Percentiles rank a stretch among this genome's conserved stretches.
Evolutionary conservation across 495 filamentous ascomycete genomes (phyloP).

Genomic region (Aspergillus haitiensis): DNA sequence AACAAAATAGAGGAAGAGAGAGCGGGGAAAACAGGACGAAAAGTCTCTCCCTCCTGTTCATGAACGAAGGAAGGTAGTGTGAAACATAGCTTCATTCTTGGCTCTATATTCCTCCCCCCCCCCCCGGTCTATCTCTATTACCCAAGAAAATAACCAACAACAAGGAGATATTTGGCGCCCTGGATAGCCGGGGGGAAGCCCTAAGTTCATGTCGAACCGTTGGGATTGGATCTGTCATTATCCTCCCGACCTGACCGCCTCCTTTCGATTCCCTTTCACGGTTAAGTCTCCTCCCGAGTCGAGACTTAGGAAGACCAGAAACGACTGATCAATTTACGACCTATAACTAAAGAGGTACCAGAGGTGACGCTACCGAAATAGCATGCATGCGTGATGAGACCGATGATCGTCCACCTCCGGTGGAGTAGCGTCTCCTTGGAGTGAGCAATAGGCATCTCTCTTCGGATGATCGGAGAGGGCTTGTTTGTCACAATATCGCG

Average conservation of each 20-base stretch:
- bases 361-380: background rate
- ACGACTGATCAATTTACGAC: conserved; percentile 10
- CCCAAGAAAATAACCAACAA: background rate
- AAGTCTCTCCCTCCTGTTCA: background rate
- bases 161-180: background rate
- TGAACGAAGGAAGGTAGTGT: background rate
- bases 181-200: background rate
- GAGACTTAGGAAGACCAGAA: background rate
- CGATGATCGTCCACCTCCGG: conserved; percentile 1
- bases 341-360: background rate
- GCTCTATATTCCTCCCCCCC: background rate
- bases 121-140: no score
- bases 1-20: background rate
- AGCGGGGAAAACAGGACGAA: background rate
- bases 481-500: background rate
- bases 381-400: background rate
- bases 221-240: background rate
- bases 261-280: background rate
- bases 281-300: background rate
- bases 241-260: background rate
- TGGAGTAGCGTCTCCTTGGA: conserved; percentile 3
- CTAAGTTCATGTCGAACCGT: conserved; percentile 6
- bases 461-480: background rate
- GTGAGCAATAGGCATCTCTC: conserved; percentile 1
- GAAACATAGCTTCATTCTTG: conserved; percentile 2